Evolutionary conservation across 768 basidiomycete genomes (phyloP).

Genomic region (Glaciozyma martinii): DNA sequence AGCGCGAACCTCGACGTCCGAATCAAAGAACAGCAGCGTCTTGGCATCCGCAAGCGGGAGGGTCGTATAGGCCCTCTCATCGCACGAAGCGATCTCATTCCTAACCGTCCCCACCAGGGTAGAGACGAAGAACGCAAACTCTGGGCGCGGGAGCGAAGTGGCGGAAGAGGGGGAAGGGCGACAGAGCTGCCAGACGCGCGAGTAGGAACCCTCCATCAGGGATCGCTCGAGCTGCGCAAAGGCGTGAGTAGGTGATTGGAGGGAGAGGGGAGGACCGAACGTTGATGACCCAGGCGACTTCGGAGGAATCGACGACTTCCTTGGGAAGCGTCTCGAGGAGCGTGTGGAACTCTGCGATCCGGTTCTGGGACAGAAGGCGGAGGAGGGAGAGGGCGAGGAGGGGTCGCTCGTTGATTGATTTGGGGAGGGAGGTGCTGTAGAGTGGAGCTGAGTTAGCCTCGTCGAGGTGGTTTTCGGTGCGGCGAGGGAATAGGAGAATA

Average conservation of each 20-base stretch:
- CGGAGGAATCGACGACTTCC: slow-evolving; percentile 29
- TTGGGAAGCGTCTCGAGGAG: slow-evolving; percentile 79
- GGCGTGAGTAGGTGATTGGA: neutral
- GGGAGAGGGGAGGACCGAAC: neutral
- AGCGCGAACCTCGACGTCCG: slow-evolving; percentile 64
- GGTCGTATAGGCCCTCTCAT: slow-evolving; percentile 86
- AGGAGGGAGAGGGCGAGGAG: slow-evolving; percentile 90
- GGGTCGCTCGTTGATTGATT: slow-evolving; percentile 75
- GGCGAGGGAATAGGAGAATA: neutral
- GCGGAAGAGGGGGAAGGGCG: neutral
- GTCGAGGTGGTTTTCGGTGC: neutral
- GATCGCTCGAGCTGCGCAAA: slow-evolving; percentile 76
- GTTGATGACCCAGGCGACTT: slow-evolving; percentile 35
- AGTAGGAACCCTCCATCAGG: slow-evolving; percentile 98
- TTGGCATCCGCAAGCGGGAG: slow-evolving; percentile 83
- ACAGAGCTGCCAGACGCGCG: slow-evolving; percentile 92
- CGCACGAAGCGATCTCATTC: slow-evolving; percentile 94
- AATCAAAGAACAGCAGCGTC: slow-evolving; percentile 81
- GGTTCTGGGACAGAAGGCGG: slow-evolving; percentile 85
- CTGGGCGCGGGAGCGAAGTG: slow-evolving; percentile 42
- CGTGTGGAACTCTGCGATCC: slow-evolving; percentile 96
- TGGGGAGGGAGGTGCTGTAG: slow-evolving; percentile 59
- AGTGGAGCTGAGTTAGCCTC: neutral
- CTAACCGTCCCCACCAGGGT: slow-evolving; percentile 89
- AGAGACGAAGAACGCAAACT: slow-evolving; percentile 90